Evolutionary conservation across 2,329 filamentous ascomycete species (phyloP).

Genomic region (Fusarium sp.): DNA sequence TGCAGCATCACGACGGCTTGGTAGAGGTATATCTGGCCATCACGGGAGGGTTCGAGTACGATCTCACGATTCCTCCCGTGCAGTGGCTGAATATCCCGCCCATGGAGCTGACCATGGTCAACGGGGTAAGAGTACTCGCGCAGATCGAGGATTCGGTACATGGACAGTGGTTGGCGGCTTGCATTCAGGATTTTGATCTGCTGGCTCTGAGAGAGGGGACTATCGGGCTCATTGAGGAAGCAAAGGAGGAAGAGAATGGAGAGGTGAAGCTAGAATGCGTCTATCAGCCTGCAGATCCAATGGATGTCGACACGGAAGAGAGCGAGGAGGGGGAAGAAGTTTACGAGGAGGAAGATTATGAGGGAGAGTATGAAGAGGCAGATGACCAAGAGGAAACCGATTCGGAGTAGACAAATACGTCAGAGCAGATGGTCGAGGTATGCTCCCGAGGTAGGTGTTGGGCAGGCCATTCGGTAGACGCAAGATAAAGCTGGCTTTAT

Average conservation of each 20-base stretch:
- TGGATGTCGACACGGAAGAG: background rate
- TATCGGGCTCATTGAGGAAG: background rate
- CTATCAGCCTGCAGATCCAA: background rate
- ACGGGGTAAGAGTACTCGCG: background rate
- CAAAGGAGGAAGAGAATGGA: rapidly evolving
- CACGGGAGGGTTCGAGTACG: background rate
- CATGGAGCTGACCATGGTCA: background rate
- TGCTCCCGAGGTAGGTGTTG: too few relatives aligned
- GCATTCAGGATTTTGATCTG: background rate
- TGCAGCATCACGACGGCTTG: background rate
- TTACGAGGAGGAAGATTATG: too few relatives aligned
- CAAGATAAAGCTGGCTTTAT: background rate
- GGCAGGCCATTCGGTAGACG: background rate
- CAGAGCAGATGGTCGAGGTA: background rate
- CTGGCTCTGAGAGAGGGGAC: background rate
- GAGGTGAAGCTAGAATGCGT: rapidly evolving
- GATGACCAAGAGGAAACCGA: too few relatives aligned
- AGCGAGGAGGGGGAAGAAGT: background rate
- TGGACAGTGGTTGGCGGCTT: conserved; percentile 10
- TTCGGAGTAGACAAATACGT: too few relatives aligned
- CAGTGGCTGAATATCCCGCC: background rate
- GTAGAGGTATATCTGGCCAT: background rate
- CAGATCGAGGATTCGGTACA: conserved; percentile 11
- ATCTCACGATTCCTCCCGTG: background rate
- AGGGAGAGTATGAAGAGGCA: too few relatives aligned